Percentiles rank a stretch among this genome's conserved stretches.
Evolutionary conservation across 495 filamentous ascomycete species (phyloP).

Genomic region (Lophium mytilinum): DNA sequence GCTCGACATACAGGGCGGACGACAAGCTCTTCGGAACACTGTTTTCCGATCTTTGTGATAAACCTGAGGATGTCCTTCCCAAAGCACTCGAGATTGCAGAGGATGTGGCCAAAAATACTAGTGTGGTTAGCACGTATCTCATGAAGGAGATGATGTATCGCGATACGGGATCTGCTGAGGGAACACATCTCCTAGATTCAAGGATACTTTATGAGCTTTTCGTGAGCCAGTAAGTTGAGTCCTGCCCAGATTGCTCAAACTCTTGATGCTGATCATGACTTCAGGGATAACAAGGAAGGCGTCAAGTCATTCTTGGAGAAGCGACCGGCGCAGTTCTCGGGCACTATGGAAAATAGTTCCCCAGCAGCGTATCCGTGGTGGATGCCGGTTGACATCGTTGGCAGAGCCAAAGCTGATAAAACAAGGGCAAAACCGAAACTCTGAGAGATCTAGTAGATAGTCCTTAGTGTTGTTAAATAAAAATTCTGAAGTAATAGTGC

Average conservation of each 20-base stretch:
- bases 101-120: slow-evolving; percentile 52
- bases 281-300: slow-evolving; percentile 36
- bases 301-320: slow-evolving; percentile 35
- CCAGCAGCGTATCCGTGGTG: slow-evolving; percentile 45
- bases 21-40: slow-evolving; percentile 42
- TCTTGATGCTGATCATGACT: not conserved
- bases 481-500: not conserved
- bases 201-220: slow-evolving; percentile 50
- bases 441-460: slow-evolving; percentile 7
- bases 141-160: slow-evolving; percentile 56
- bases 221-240: slow-evolving; percentile 25
- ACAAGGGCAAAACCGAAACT: slow-evolving; percentile 26
- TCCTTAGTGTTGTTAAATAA: not conserved
- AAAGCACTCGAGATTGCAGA: slow-evolving; percentile 50
- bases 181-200: slow-evolving; percentile 51
- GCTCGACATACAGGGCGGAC: slow-evolving; percentile 36
- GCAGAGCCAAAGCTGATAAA: slow-evolving; percentile 22
- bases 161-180: slow-evolving; percentile 46
- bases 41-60: slow-evolving; percentile 48
- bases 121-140: slow-evolving; percentile 43
- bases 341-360: slow-evolving; percentile 40
- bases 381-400: slow-evolving; percentile 28
- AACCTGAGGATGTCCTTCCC: slow-evolving; percentile 43
- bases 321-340: slow-evolving; percentile 45
- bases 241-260: not conserved